Percentiles rank a stretch among this genome's conserved stretches.
Evolutionary conservation across 1,284 basidiomycete species (phyloP).

Genomic region (Cutaneotrichosporon sp.): DNA sequence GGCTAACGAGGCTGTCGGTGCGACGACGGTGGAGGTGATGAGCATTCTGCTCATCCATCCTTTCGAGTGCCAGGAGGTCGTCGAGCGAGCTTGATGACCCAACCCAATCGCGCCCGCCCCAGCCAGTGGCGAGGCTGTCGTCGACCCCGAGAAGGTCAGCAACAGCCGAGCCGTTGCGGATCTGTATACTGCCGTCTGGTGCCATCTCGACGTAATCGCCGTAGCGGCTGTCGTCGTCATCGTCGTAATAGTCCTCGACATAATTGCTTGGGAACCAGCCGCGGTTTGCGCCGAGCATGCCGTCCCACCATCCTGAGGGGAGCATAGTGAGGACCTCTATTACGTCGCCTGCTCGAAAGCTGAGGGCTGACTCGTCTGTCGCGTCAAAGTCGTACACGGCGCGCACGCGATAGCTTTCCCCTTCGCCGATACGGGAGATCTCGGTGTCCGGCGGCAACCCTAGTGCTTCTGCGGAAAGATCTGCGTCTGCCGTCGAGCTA

Average conservation of each 20-base stretch:
- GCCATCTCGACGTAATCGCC: conserved; percentile 56
- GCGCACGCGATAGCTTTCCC: conserved; percentile 60
- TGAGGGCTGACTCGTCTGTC: conserved; percentile 81
- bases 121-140: conserved; percentile 29
- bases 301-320: conserved; percentile 98
- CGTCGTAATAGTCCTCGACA: conserved; percentile 74
- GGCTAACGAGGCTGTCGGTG: conserved; percentile 6
- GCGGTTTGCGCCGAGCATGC: conserved; percentile 78
- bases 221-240: conserved; percentile 54
- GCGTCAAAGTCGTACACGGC: conserved; percentile 90
- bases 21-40: conserved; percentile 6
- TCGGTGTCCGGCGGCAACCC: conserved; percentile 20
- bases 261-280: conserved; percentile 99
- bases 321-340: conserved; percentile 92
- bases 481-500: conserved; percentile 7
- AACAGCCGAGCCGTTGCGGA: conserved; percentile 15
- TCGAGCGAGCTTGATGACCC: conserved; percentile 30
- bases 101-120: conserved; percentile 30
- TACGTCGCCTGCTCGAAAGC: conserved; percentile 80
- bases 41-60: conserved; percentile 30
- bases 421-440: conserved; percentile 25
- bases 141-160: conserved; percentile 35
- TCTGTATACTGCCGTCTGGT: conserved; percentile 65
- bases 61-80: conserved; percentile 38
- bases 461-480: conserved; percentile 17